Base-by-base conservation (phyloP, 768 basidiomycete genomes). In the Psilocybe cubensis region DNA sequence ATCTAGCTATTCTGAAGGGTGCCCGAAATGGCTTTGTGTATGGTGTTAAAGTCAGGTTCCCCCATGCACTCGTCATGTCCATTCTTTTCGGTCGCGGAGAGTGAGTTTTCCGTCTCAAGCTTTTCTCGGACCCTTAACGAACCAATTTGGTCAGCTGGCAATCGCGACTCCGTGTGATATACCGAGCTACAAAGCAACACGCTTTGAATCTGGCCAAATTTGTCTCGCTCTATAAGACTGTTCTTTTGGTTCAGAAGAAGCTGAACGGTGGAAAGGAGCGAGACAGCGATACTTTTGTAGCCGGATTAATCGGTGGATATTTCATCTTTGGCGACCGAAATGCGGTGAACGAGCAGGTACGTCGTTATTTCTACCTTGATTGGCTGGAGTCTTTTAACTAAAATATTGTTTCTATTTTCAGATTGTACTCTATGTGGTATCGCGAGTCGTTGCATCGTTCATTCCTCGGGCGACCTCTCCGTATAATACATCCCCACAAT, bases 391-490 rank as follows among this genome's bases (percentile, higher is more conserved):
- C 35, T 27, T 43, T 31, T 42, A 29, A 38, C n/a, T 57, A 25
- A 41, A 44, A 29, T 56, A 25, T 28, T 49, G 46, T 2, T 45
- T 52, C 58, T 61, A 62, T 58, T 58, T 53, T 48, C 60, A 97
- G 93, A 97, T 98, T 64, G 97, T 98, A 20, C 86, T 99, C 58
- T 99, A 98, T 68, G 93, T 99, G 59, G 86, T 91, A 56, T 94
- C 94, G 23, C 88, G 97, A 48, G 92, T 96, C 44, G 79, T 98
- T 42, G 89, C 96, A 17, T 91, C 96, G 5, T 88, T 96, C 76
- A 80, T 99, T 29, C 94, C 97, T 4, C 88, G 97, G 58, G 83
- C 90, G 25, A 68, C 77, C 25, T 64, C 79, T 28, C 78, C 84
- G 20, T 84, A 87, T 67, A 78, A 81, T 38, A 75, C 78, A 24